Evolutionary conservation across 2,329 filamentous ascomycete genomes (phyloP), one percentile per base, ranked within the genome.

Genomic region (Elsinoe australis): DNA sequence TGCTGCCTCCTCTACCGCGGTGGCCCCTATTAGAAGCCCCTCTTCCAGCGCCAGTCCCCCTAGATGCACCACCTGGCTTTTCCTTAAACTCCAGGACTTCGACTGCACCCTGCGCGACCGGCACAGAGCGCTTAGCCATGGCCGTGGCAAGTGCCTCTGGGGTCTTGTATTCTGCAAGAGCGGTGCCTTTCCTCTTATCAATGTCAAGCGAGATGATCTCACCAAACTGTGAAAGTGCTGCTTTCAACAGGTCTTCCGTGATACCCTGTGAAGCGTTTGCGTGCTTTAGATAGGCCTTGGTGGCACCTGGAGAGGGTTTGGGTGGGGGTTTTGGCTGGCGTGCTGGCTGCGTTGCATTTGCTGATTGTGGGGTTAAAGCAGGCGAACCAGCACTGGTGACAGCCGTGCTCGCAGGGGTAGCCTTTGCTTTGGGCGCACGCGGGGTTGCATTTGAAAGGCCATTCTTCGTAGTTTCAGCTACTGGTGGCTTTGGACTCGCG

Each of bases 121-220:
- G 71, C 22, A 95, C 76, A 0, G 86, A 87, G 59, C 87, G 94
- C 9, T 85, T 85, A 12, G 80, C 76, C 60, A 95, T 80, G 4
- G 90, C 90, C 59, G 85, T 87, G 57, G 78, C 78, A 19, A 96
- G 72, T 7, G 77, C 75, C 6, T 82, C 79, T 1, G 82, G 75
- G 17, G 87, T 81, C 7, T 78, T 76, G 67, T 95, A 96, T 54
- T 95, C 86, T 31, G 94, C 83, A 62, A 95, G 95, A 2, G 88
- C 90, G 59, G 95, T 94, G 0, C 88, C 88, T 64, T 95, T 95
- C 59, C 89, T 85, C 64, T 88, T 89, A 62, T 96, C 90, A 47
- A 96, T 90, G 58, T 95, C 90, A 14, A 95, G 86, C 55, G 80
- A 83, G 0, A 78, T 78, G 36, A 95, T 78, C 1, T 76, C 65